phyloP scores from a whole-genome alignment of 164 flowering plant genomes.

The Umbellularia californica region DNA sequence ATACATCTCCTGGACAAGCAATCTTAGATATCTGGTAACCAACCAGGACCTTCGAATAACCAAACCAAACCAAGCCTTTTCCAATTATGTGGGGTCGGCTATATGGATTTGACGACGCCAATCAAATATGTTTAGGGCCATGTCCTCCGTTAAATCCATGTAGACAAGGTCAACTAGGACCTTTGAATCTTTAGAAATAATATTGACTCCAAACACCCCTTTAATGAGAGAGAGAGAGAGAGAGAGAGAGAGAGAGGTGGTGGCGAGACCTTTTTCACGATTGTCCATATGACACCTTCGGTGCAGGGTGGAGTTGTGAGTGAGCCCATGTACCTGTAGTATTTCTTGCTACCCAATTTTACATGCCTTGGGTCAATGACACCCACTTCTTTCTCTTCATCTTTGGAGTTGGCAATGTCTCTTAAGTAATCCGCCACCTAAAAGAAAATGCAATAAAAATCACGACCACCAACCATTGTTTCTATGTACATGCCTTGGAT shows the following conservation, averaged over 20 bases:
- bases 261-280: slow-evolving; percentile 35
- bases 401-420: slow-evolving; percentile 6
- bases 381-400: slow-evolving; percentile 30
- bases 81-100: too few relatives aligned
- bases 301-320: slow-evolving; percentile 71
- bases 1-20: neutral
- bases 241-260: neutral
- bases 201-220: neutral
- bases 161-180: too few relatives aligned
- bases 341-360: slow-evolving; percentile 41
- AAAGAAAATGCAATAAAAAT: neutral
- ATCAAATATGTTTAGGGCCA: too few relatives aligned
- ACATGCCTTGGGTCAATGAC: slow-evolving; percentile 45
- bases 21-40: neutral
- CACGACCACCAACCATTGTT: neutral
- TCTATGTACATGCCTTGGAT: slow-evolving; percentile 3
- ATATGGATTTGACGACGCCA: too few relatives aligned
- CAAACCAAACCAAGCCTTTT: too few relatives aligned
- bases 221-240: neutral
- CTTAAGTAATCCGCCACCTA: slow-evolving; percentile 35
- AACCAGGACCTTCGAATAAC: neutral
- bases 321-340: slow-evolving; percentile 63
- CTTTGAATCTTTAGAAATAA: too few relatives aligned
- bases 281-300: slow-evolving; percentile 47
- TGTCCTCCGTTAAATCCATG: too few relatives aligned